These are phyloP conservation scores for Paramecium octaurelia DNA, from an alignment of 73 alveolate species.

Conservation along the genomic window DNA sequence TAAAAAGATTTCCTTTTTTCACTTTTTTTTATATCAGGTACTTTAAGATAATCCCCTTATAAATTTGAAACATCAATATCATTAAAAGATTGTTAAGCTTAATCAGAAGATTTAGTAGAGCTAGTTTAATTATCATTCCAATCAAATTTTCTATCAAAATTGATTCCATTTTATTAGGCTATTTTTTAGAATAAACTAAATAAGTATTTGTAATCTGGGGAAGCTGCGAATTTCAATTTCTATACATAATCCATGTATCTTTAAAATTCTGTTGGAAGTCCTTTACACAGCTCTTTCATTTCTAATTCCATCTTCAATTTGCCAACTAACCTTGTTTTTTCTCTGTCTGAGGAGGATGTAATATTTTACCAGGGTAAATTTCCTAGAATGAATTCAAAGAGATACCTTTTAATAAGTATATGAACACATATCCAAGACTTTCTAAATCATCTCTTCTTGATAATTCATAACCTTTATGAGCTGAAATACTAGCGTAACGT, in stretches of 20 bases:
- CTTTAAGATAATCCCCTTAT: neutral
- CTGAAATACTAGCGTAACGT: constrained; percentile 73
- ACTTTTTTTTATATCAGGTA: neutral
- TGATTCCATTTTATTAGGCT: constrained; percentile 62
- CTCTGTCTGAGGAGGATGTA: constrained; percentile 83
- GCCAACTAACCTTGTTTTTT: constrained; percentile 83
- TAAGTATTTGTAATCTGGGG: constrained; percentile 81
- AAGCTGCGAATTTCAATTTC: constrained; percentile 69
- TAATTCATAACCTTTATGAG: constrained; percentile 86
- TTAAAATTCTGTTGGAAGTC: constrained; percentile 49
- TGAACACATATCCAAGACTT: constrained; percentile 78
- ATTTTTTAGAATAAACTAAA: constrained; percentile 67
- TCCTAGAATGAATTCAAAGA: constrained; percentile 62
- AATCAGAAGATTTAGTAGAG: neutral
- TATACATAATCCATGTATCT: constrained; percentile 66
- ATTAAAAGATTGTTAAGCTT: neutral
- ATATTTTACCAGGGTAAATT: constrained; percentile 95
- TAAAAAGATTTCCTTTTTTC: neutral
- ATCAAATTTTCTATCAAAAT: constrained; percentile 68
- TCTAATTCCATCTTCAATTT: constrained; percentile 83
- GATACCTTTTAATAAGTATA: constrained; percentile 73
- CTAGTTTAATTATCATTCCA: constrained; percentile 62
- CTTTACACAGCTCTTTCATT: constrained; percentile 81
- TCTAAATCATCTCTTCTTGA: constrained; percentile 86
- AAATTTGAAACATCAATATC: neutral